Base-by-base conservation (phyloP, 225 moss, liverwort and hornwort genomes). In the Physcomitrellopsis africana region DNA sequence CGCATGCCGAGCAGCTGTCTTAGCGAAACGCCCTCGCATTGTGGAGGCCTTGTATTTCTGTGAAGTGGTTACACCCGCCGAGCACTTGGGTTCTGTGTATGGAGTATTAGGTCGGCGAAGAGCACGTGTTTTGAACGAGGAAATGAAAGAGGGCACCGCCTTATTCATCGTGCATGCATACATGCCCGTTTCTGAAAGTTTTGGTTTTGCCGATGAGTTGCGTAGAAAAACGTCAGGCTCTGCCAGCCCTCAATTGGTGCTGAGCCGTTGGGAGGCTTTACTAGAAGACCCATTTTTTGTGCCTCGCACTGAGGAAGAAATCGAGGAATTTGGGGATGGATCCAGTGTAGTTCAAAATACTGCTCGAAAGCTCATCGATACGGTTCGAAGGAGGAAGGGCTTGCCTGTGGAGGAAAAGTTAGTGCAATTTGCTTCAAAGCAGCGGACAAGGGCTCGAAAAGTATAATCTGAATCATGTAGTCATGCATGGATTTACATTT, bases 301-400 rank as follows among this genome's bases (percentile, higher is more conserved):
- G 53, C 97, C 97, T 27, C 93, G 83, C 68, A 99, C 97, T 45
- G 94, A 94, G 74, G 94, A 99, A 14, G 97, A 99, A 64, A 75
- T 95, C 2, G 97, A 99, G 79, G 97, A 99, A 70, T 95, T 91
- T 60, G 97, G 97, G 16, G 94, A 99, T 80, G 97, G 97, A 67
- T 90, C 94, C 11, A 99, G 91, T 70, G 91, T 95, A 20, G 81
- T 87, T 24, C 97, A 90, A 51, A 99, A 94, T 24, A 92, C 92
- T 60, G 91, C 97, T 8, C 90, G 97, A 64, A 99, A 93, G 90
- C 86, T 95, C 16, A 92, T 99, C 63, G 97, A 99, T 74, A 79
- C 93, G 10, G 97, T 99, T 2, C 76, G 94, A 54, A 83, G 93
- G 73, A 82, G 97, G 27, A 99, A 99, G 62, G 97, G 97, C 19